Base-by-base conservation (phyloP, 2,329 filamentous ascomycete species). In the Calonectria fujianensis region DNA sequence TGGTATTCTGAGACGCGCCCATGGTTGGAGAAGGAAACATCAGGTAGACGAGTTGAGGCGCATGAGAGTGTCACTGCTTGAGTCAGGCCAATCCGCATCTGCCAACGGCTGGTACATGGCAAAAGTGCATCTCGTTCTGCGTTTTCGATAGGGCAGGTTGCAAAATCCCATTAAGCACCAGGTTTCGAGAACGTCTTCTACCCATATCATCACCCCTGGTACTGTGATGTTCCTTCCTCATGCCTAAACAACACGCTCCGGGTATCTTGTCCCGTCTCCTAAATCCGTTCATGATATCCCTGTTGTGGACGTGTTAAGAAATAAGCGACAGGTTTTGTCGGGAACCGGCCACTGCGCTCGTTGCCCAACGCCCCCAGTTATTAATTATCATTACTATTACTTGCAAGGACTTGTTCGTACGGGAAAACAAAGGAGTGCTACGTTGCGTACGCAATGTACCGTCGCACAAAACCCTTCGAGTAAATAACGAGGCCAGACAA, bases 391-490 rank as follows among this genome's bases (percentile, higher is more conserved):
- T 61, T 61, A 39, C 24, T 37, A 29, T 61, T 27, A 16, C 16
- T 14, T 61, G 37, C 35, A 24, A 61, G 57, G 57, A 61, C 57
- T 61, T 24, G 57, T 39, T 35, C 13, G 4, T 20, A 61, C 27
- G 31, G 57, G 4, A 39, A 39, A 61, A 61, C 57, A 61, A 61
- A 61, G 32, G 57, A 61, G 57, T 61, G 57, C 57, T 39, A 61
- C 57, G 57, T 61, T 61, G 57, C 57, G 57, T 10, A 64, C 37
- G 37, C 61, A 48, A 57, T 51, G 66, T 57, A 32, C 35, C 41
- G 54, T 70, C 29, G 45, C 68, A 70, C 68, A 70, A 63, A 45
- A n/a, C 37, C 18, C 32, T 24, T 67, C 70, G 64, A 72, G 70
- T 50, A 59, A 35, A 50, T 61, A 48, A 57, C 54, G 64, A 63